Base-by-base conservation (phyloP, 495 filamentous ascomycete species). In the Lasiosphaeris hirsuta region DNA sequence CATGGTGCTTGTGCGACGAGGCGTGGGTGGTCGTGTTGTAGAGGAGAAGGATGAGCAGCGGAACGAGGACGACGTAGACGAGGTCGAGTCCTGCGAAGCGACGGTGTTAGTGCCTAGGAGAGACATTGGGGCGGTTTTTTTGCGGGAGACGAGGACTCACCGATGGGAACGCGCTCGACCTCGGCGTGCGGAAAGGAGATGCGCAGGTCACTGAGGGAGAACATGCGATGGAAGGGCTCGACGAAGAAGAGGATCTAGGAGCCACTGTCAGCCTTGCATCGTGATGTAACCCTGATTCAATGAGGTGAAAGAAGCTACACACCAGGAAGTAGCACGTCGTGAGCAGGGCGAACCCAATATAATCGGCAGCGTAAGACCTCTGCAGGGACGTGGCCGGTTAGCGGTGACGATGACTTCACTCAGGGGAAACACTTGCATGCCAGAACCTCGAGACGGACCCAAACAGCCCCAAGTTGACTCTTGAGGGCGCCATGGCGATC, bases 221-320 rank as follows among this genome's bases (percentile, higher is more conserved):
- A 91, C 77, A 89, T 81, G 68, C 86, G 91, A 67, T 96, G 92
- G 70, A 97, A 98, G 2, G 94, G 95, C 58, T 85, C 84, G 62
- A 88, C 75, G 54, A 93, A 79, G 54, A 86, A 70, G 73, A 86
- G 79, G 15, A 92, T 78, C 87, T 90, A 59, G 1, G n/a, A 23
- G 1, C 13, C 18, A 38, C 40, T 15, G 19, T 56, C 51, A 39
- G 40, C 4, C 34, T 15, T 63, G 60, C 48, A 58, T 47, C 10
- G 61, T 43, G 7, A 11, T 51, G 37, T n/a, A n/a, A 33, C 15
- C 17, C 23, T 15, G 11, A 38, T 6, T 9, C 23, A 34, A 36
- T 13, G 3, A 39, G n/a, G 49, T 9, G 6, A 35, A 1, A 42
- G 30, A 10, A 48, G 4, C 14, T 10, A 69, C 81, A 36, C 54